Evolutionary conservation across 1,284 basidiomycete genomes (phyloP), one percentile per base, ranked within the genome.

Genomic region (Rhodotorula sp.): DNA sequence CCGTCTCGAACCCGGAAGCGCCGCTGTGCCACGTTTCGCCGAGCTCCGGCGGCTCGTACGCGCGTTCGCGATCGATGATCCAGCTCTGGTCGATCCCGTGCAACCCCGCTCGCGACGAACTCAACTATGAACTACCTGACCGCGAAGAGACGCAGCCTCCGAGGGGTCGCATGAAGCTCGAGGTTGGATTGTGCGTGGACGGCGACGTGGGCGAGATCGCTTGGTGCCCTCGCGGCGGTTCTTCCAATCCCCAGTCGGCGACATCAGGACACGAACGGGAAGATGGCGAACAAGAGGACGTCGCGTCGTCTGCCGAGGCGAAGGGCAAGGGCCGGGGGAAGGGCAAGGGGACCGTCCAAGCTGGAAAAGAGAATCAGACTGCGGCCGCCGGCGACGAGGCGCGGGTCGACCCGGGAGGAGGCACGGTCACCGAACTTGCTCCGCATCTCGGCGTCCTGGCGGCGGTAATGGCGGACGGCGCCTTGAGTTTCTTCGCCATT

Each of bases 381-480:
- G 37, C 37, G 37, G 10, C 10, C 37, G 37, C 37, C 14, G 14
- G 10, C 37, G 37, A 53, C 37, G 29, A 22, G 24, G 20, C 4
- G 26, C 81, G 84, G n/a, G 83, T 86, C 33, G 93, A 91, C 12
- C 37, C 37, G 37, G 37, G 37, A 42, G 2, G 37, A 42, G 37
- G 37, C 37, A 42, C 37, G 37, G 37, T 42, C 37, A 10, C 10
- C 37, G 10, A 14, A 42, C 3, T 12, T 42, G 37, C 10, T 42
- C 37, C 10, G 37, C 37, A 42, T 77, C 82, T 96, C 0, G 94
- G 94, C 2, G 79, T 96, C 22, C 77, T 96, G 20, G 91, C 87
- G 0, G 92, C 89, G 2, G 86, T 88, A 0, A 93, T 93, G 69
- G 87, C 89, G 76, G 91, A 95, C 77, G 93, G 93, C 2, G 87